phyloP scores from a whole-genome alignment of 768 basidiomycete genomes.

The Tubosaeta sp. region DNA sequence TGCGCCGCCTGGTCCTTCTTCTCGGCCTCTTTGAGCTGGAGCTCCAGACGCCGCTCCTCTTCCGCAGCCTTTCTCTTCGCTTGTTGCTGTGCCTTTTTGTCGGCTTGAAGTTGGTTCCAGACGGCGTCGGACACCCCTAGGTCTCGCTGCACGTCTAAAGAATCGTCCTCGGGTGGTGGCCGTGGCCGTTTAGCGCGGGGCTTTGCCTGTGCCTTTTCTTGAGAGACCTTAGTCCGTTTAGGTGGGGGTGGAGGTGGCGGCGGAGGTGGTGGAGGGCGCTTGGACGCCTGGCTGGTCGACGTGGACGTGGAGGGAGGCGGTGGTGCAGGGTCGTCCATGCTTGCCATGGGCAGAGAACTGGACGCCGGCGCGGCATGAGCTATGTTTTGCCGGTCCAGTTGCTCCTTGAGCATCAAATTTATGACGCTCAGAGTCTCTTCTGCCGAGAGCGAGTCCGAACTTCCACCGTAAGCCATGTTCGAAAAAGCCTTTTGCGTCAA shows the following conservation, averaged over 20 bases:
- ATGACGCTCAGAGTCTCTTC: conserved; percentile 31
- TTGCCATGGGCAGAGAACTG: conserved; percentile 17
- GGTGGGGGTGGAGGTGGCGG: conserved; percentile 18
- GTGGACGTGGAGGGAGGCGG: conserved; percentile 19
- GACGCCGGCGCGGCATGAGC: not conserved
- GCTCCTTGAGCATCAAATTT: conserved; percentile 18
- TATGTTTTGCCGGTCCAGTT: conserved; percentile 18
- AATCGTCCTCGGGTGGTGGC: conserved; percentile 1
- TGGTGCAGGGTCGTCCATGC: conserved; percentile 15
- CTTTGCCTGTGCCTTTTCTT: not conserved
- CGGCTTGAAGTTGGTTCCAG: conserved; percentile 49
- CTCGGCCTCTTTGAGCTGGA: conserved; percentile 15
- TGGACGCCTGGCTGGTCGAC: conserved; percentile 17
- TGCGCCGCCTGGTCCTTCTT: conserved; percentile 11
- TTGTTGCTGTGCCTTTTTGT: conserved; percentile 25
- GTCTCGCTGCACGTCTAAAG: conserved; percentile 36
- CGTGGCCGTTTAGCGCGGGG: not conserved
- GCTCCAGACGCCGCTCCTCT: conserved; percentile 16
- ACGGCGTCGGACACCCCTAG: conserved; percentile 48
- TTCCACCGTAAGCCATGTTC: conserved; percentile 14
- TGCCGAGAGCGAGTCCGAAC: conserved; percentile 21
- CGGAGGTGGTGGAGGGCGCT: conserved; percentile 19
- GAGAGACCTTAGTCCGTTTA: not conserved
- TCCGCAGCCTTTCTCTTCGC: conserved; percentile 16
- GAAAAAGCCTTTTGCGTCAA: conserved; percentile 42